A percentile compares a stretch with the other conserved stretches of the same genome.
phyloP scores from a whole-genome alignment of 805 yeast species.

The Saccharomycopsis lassenensis region DNA sequence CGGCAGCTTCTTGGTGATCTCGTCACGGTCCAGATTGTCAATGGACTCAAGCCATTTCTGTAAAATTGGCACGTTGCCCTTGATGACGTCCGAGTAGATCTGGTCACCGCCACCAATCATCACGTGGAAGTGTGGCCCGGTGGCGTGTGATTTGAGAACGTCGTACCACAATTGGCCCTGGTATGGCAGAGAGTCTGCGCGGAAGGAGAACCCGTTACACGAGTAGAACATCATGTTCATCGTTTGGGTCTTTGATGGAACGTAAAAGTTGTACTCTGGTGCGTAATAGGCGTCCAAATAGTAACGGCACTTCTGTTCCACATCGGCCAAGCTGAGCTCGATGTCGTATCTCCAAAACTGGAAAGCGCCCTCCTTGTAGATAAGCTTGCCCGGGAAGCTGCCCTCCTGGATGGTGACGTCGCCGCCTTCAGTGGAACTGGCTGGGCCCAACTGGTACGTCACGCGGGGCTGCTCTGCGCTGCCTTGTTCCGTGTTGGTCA shows the following conservation, averaged over 20 bases:
- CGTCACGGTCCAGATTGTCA: conserved; percentile 35
- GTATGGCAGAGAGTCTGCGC: conserved; percentile 53
- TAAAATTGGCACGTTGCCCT: conserved; percentile 40
- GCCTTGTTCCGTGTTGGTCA: conserved; percentile 31
- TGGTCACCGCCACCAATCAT: conserved; percentile 99
- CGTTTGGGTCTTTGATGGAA: conserved; percentile 53
- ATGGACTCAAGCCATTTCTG: conserved; percentile 51
- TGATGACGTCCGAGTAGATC: conserved; percentile 77
- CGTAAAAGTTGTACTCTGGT: conserved; percentile 47
- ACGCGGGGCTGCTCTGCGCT: conserved; percentile 27
- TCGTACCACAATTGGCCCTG: conserved; percentile 80
- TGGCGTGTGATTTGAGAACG: conserved; percentile 54
- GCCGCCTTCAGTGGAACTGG: conserved; percentile 20
- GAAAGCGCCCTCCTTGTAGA: conserved; percentile 35
- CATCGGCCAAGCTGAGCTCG: conserved; percentile 33
- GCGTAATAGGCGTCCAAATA: conserved; percentile 35
- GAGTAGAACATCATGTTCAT: conserved; percentile 80
- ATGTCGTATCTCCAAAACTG: conserved; percentile 60
- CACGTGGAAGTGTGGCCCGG: conserved; percentile 61
- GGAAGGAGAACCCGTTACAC: conserved; percentile 82
- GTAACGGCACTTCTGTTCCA: conserved; percentile 60
- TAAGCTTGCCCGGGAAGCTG: conserved; percentile 34
- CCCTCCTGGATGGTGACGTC: conserved; percentile 26
- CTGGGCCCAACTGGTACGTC: conserved; percentile 27
- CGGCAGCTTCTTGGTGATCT: conserved; percentile 29